Evolutionary conservation across 2,329 filamentous ascomycete species (phyloP).

Genomic region (Aspergillus persii): DNA sequence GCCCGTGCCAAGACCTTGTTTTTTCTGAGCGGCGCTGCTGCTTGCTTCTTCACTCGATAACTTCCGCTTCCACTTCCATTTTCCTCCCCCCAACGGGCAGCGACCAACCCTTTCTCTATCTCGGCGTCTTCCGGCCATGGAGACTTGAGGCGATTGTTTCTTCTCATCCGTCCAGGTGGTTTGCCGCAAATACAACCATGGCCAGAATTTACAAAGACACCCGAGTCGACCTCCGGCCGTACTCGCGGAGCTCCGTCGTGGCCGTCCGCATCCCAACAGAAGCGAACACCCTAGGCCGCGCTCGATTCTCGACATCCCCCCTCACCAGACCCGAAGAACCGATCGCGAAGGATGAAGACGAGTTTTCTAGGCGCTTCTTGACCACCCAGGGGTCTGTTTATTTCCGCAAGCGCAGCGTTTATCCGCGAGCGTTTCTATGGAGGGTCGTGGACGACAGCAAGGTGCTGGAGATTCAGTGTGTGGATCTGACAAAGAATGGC

Average conservation of each 20-base stretch:
- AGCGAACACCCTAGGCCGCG: constrained; percentile 46
- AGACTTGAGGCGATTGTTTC: constrained; percentile 25
- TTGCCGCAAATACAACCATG: constrained; percentile 48
- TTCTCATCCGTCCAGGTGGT: constrained; percentile 20
- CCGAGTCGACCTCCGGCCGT: constrained; percentile 75
- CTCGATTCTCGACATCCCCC: constrained; percentile 48
- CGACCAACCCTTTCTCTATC: constrained; percentile 13
- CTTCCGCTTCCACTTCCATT: neutral
- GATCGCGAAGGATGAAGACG: constrained; percentile 58
- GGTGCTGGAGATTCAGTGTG: constrained; percentile 76
- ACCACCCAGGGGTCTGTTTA: constrained; percentile 79
- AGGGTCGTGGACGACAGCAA: constrained; percentile 77
- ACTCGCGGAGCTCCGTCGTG: constrained; percentile 66
- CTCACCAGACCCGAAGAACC: constrained; percentile 38
- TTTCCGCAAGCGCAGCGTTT: constrained; percentile 71
- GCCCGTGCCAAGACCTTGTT: constrained; percentile 37
- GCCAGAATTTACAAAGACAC: constrained; percentile 81
- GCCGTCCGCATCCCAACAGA: constrained; percentile 63
- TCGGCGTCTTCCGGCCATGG: constrained; percentile 29
- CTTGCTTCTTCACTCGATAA: constrained; percentile 25
- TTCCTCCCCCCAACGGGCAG: constrained; percentile 18
- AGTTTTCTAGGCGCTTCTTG: constrained; percentile 70
- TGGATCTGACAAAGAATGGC: constrained; percentile 72
- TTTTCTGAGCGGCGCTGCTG: constrained; percentile 29
- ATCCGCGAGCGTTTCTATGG: constrained; percentile 88